Evolutionary conservation across 371 early-diverging fungal genomes (phyloP).

Genomic region (Circinella umbellata): DNA sequence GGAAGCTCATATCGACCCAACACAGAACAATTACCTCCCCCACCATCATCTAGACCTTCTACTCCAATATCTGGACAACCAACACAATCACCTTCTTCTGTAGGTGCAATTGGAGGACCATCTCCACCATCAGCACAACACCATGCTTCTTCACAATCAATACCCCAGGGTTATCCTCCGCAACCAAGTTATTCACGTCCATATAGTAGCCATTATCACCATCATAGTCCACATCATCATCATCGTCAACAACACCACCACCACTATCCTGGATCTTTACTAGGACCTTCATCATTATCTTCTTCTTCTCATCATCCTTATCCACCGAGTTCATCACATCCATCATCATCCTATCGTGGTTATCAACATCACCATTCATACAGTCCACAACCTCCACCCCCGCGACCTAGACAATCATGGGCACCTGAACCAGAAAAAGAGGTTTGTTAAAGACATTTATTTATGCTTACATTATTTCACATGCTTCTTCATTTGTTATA

Average conservation of each 20-base stretch:
- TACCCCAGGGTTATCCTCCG: not conserved
- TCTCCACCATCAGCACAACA: not conserved
- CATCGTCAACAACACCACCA: conserved; percentile 5
- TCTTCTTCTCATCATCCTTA: conserved; percentile 4
- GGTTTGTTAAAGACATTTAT: conserved; percentile 19
- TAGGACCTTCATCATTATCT: conserved; percentile 10
- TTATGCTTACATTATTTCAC: no score
- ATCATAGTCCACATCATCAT: conserved; percentile 7
- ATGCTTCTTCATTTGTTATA: no score
- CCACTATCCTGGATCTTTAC: not conserved
- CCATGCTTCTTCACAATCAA: not conserved
- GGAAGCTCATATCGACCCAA: not conserved
- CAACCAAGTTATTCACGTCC: not conserved
- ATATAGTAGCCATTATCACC: conserved; percentile 7
- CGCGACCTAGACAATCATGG: conserved; percentile 39
- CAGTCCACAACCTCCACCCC: conserved; percentile 25
- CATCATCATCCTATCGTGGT: conserved; percentile 2
- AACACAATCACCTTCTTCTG: conserved; percentile 2
- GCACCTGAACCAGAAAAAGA: conserved; percentile 55
- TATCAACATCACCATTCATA: conserved; percentile 15
- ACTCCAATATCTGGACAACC: conserved; percentile 11
- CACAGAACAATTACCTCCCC: not conserved
- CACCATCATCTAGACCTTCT: conserved; percentile 4
- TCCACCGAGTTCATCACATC: conserved; percentile 5
- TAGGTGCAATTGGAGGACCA: not conserved